phyloP scores from a whole-genome alignment of 192 early-diverging fungal species.

The Gonapodya prolifera region DNA sequence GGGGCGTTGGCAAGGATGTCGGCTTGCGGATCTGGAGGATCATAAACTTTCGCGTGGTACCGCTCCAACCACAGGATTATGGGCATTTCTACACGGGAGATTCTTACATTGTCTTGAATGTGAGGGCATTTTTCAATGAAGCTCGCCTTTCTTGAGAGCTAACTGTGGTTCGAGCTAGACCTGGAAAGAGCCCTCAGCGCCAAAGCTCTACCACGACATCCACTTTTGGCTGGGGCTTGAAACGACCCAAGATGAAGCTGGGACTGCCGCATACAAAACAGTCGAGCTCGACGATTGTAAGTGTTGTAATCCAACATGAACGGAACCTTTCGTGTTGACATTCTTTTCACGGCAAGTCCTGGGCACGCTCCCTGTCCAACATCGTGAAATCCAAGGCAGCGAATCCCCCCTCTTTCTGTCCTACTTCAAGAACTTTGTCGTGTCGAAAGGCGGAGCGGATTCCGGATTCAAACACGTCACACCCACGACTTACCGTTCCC shows the following conservation, averaged over 20 bases:
- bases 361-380: conserved; percentile 49
- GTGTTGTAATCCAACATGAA: not conserved
- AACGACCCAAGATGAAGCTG: conserved; percentile 58
- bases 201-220: conserved; percentile 54
- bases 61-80: conserved; percentile 41
- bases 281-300: conserved; percentile 22
- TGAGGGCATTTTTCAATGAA: not conserved
- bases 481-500: conserved; percentile 31
- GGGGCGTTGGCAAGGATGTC: conserved; percentile 29
- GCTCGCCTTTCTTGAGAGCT: not conserved
- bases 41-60: conserved; percentile 56
- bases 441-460: conserved; percentile 51
- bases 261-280: conserved; percentile 77
- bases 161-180: conserved; percentile 11
- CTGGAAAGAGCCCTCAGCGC: conserved; percentile 40
- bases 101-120: conserved; percentile 60
- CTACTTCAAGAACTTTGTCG: conserved; percentile 47
- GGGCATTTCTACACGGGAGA: conserved; percentile 57
- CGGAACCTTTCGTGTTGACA: not conserved
- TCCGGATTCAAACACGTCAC: conserved; percentile 60
- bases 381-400: conserved; percentile 61
- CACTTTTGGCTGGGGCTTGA: conserved; percentile 79
- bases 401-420: conserved; percentile 53
- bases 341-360: conserved; percentile 25
- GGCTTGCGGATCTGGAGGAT: conserved; percentile 67